Evolutionary conservation across 2,329 filamentous ascomycete species (phyloP).

Genomic region (Ceratocystiopsis minuta): DNA sequence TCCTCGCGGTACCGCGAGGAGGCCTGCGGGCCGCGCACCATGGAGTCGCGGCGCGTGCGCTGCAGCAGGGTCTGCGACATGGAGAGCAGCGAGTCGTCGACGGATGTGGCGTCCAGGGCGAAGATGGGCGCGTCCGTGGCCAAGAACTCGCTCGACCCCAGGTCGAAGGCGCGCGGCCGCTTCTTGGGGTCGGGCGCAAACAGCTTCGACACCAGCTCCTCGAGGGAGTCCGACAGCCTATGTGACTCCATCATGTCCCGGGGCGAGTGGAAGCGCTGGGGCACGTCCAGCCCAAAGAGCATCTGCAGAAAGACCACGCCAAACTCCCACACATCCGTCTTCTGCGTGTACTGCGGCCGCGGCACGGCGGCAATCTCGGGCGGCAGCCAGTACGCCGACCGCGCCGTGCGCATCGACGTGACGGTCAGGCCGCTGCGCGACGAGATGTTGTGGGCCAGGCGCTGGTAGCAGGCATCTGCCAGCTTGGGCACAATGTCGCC

Average conservation of each 20-base stretch:
- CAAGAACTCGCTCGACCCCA: constrained; percentile 46
- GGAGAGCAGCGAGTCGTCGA: constrained; percentile 24
- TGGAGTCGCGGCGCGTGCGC: constrained; percentile 44
- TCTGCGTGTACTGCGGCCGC: constrained; percentile 47
- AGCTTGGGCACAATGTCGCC: constrained; percentile 58
- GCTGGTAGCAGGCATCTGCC: constrained; percentile 54
- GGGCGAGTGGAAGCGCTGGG: constrained; percentile 64
- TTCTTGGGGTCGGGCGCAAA: constrained; percentile 77
- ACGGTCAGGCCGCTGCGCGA: constrained; percentile 30
- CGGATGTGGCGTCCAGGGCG: constrained; percentile 24
- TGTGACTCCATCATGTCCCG: constrained; percentile 53
- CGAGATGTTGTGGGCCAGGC: constrained; percentile 44
- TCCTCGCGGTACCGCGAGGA: constrained; percentile 79
- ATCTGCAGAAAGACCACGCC: constrained; percentile 86
- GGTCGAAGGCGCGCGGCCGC: constrained; percentile 62
- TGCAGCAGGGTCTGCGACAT: constrained; percentile 23
- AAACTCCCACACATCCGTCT: constrained; percentile 90
- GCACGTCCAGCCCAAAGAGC: constrained; percentile 68
- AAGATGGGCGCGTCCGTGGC: constrained; percentile 46
- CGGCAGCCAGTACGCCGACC: constrained; percentile 67
- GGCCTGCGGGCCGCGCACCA: constrained; percentile 29
- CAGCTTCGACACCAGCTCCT: constrained; percentile 65
- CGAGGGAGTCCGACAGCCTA: constrained; percentile 53
- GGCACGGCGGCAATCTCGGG: constrained; percentile 52
- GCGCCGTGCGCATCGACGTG: constrained; percentile 39